Evolutionary conservation across 169 alveolate species (phyloP), one percentile per base, ranked within the genome.

Genomic region (Plasmodium cynomolgi): DNA sequence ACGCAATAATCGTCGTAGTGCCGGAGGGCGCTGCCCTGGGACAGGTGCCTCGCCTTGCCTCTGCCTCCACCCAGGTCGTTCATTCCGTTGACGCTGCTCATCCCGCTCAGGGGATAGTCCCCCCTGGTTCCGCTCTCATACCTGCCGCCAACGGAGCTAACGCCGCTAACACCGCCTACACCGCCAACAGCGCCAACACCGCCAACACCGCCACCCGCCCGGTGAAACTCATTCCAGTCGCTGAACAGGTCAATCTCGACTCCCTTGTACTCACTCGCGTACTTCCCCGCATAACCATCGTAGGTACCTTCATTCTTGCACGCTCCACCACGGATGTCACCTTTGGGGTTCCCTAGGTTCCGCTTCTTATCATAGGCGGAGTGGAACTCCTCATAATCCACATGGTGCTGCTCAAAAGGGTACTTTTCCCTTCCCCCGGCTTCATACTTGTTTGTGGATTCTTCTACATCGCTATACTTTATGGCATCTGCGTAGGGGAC

Each of bases 241-340:
- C 68, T 81, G 7, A 17, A 26, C 11, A 50, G 17, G 20, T 29
- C 37, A 6, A 68, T 68, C 2, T 68, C 37, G 1, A 29, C 41
- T 5, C 20, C 41, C 6, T 68, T 68, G 6, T 23, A 68, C 15
- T 68, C 77, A 29, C 7, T 26, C 17, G 9, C 37, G 37, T 68
- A 68, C 39, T 68, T 68, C 37, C 77, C 37, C 31, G 6, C 41
- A 9, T 81, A 23, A 81, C 20, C 31, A 58, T 83, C 81, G 73
- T 62, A 58, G 9, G 29, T 1, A 11, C 23, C 15, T 15, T 72
- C 92, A 23, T 84, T 84, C 54, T 82, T 82, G 79, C 80, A 82
- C 39, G 11, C 62, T 1, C 73, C 39, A 34, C 31, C 47, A 3
- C 72, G 44, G 31, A 26, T 9, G n/a, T 68, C 77, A 23, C 37